Evolutionary conservation across 495 filamentous ascomycete genomes (phyloP).

Genomic region (Penicillium odoratum): DNA sequence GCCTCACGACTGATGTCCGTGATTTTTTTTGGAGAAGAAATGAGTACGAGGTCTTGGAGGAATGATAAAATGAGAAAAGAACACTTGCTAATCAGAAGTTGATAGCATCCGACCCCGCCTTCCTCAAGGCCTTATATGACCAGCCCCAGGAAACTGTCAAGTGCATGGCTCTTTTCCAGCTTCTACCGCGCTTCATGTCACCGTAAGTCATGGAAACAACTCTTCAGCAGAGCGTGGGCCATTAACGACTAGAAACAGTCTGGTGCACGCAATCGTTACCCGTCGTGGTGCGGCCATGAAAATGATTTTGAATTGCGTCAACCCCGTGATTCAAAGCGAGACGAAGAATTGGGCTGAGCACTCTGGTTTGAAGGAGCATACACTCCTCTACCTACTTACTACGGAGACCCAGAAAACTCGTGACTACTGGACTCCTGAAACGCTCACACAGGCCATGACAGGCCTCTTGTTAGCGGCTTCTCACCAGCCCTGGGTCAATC

Average conservation of each 20-base stretch:
- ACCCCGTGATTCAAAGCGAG: no score
- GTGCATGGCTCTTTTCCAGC: not conserved
- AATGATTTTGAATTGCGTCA: no score
- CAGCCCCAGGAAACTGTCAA: not conserved
- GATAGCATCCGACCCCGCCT: not conserved
- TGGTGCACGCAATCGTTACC: no score
- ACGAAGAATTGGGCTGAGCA: no score
- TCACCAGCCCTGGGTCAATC: not conserved
- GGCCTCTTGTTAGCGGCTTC: not conserved
- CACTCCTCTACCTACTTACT: not conserved
- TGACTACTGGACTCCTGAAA: not conserved
- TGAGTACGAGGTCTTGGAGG: not conserved
- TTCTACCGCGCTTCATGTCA: not conserved
- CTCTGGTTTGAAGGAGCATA: not conserved
- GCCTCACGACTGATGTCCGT: no score
- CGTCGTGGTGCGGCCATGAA: no score
- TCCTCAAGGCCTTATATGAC: not conserved
- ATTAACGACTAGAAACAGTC: not conserved
- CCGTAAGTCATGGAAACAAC: not conserved
- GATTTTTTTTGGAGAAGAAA: not conserved
- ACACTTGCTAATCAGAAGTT: not conserved
- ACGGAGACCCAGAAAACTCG: not conserved
- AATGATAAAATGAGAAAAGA: no score
- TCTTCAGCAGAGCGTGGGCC: no score
- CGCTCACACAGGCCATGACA: not conserved